Conservation (phyloP, 192 early-diverging fungal species). For the Mortierella alpina region DNA sequence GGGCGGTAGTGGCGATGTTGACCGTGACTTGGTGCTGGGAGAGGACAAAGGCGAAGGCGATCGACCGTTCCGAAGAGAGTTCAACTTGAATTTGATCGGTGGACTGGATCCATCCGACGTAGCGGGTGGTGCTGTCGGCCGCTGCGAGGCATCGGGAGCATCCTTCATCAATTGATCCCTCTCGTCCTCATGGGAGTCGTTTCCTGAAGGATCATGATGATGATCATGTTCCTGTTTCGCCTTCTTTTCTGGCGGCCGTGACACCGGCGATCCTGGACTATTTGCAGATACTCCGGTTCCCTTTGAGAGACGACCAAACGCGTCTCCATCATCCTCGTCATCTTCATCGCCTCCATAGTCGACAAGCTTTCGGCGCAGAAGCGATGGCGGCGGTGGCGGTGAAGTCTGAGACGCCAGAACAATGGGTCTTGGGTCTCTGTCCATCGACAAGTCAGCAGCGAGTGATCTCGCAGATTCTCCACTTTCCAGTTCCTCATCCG, state of each 20-base stretch:
- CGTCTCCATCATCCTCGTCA: conserved; percentile 23
- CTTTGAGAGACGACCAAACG: conserved; percentile 15
- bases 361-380: conserved; percentile 33
- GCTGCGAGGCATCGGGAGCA: conserved; percentile 1
- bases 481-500: conserved; percentile 9
- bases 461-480: background rate
- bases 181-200: conserved; percentile 3
- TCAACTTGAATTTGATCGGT: conserved; percentile 46
- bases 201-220: background rate
- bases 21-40: conserved; percentile 12
- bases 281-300: background rate
- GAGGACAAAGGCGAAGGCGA: conserved; percentile 41
- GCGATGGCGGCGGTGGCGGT: conserved; percentile 13
- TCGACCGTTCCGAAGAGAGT: conserved; percentile 34
- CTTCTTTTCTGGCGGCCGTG: conserved; percentile 28
- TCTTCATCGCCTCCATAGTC: conserved; percentile 49
- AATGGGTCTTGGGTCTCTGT: conserved; percentile 13
- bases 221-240: conserved; percentile 23
- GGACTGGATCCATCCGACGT: conserved; percentile 2
- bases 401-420: conserved; percentile 31
- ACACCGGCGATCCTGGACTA: background rate
- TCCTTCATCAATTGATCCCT: too few species aligned
- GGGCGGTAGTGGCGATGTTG: conserved; percentile 25
- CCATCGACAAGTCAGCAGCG: background rate
- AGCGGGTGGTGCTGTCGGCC: conserved; percentile 1